Base-by-base conservation (phyloP, 78 protist species). In the Dictyostelium purpureum region DNA sequence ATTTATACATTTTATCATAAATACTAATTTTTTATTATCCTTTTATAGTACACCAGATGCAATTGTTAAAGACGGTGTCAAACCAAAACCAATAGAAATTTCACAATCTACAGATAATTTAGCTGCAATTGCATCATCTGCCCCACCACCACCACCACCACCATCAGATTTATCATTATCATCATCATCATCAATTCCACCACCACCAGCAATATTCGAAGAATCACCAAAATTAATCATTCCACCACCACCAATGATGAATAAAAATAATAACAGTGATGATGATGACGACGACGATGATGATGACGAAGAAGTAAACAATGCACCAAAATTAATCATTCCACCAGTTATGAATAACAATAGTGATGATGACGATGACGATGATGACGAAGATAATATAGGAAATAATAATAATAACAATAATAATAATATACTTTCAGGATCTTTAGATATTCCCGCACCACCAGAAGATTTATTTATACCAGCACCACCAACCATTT, bases 381-480 rank as follows among this genome's bases (percentile, higher is more conserved):
- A 81, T 18, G 75, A 78, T 63, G 74, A 78, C 6, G 74, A 78
- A 16, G 75, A 78, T 78, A 63, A 78, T 31, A 45, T 45, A 18
- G 49, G 45, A 6, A 14, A 63, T 28, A 38, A 78, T 45, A 54
- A 61, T 16, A 74, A 74, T 19, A 74, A 47, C 26, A 42, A 21
- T 3, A 71, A 71, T 51, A 69, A 16, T 45, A 74, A 51, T 52
- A 42, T 42, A 14, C 5, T 38, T 37, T 10, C 71, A 77, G 51
- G 49, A 19, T 45, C 71, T 52, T 16, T 19, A 4, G 3, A 35
- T 33, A 9, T 35, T 33, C 52, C 59, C 26, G 33, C 16, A 31
- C 70, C 70, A 61, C 11, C 33, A 43, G 88, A 81, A 38, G 92
- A 85, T 74, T 31, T 85, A 19, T 37, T 57, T 11, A 85, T 85